These are phyloP conservation scores for Helicocarpus griseus DNA, from an alignment of 2,329 filamentous ascomycete species.

Conservation along the genomic window DNA sequence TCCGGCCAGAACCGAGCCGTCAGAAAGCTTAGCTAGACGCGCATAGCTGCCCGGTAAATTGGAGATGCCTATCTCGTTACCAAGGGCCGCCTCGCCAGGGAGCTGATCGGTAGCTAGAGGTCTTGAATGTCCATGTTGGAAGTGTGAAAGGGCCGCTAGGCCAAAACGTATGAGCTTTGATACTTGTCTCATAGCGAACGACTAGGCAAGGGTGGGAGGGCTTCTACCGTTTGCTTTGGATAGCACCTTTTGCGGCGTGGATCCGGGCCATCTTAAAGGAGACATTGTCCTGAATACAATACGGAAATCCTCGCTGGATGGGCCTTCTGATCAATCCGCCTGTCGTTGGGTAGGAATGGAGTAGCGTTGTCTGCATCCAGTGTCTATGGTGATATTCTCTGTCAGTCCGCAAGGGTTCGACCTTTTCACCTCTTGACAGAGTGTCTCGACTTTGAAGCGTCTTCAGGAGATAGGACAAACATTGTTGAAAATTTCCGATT, in stretches of 20 bases:
- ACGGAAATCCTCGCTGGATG: not conserved
- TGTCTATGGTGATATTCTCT: too few species aligned
- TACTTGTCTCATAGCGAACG: not conserved
- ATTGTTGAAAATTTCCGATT: too few species aligned
- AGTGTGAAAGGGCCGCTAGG: constrained; percentile 5
- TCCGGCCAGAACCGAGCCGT: constrained; percentile 39
- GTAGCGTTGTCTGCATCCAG: too few species aligned
- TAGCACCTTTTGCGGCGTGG: not conserved
- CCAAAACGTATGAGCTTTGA: not conserved
- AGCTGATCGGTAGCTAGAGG: constrained; percentile 19
- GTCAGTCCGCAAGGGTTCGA: too few species aligned
- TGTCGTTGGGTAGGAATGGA: not conserved
- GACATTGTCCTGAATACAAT: not conserved
- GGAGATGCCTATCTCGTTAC: not conserved
- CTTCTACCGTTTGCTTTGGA: not conserved
- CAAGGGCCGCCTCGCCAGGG: not conserved
- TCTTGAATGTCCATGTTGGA: constrained; percentile 20
- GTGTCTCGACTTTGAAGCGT: too few species aligned
- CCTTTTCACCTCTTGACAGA: too few species aligned
- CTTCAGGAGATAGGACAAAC: too few species aligned
- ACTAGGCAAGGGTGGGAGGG: not conserved
- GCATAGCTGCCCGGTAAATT: constrained; percentile 36
- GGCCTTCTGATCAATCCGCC: not conserved
- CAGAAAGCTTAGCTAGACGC: constrained; percentile 35
- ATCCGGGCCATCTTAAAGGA: not conserved